phyloP scores from a whole-genome alignment of 306 rosid genomes.

The Citrullus amarus region DNA sequence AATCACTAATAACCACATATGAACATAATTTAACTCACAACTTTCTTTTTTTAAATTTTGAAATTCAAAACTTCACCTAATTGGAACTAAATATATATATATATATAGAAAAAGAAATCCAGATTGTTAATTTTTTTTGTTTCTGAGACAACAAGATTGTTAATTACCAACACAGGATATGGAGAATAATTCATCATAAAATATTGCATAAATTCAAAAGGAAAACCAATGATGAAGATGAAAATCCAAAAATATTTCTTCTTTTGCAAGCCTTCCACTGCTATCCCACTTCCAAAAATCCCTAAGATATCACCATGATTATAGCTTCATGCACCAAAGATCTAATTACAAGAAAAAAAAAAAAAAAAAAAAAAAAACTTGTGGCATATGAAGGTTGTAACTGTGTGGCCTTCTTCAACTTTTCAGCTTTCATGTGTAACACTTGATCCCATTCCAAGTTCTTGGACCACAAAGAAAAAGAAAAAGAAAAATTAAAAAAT shows the following conservation, averaged over 20 bases:
- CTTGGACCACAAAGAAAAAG: not conserved
- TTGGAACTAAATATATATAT: too few relatives aligned
- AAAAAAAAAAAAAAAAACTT: too few relatives aligned
- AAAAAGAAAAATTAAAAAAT: too few relatives aligned
- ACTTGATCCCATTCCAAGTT: not conserved
- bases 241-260: not conserved
- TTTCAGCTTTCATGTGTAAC: conserved; percentile 6
- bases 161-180: too few relatives aligned
- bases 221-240: not conserved
- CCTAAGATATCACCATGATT: not conserved
- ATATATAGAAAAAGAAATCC: too few relatives aligned
- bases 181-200: not conserved
- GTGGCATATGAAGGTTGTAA: not conserved
- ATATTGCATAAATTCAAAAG: not conserved
- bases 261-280: not conserved
- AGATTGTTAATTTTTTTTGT: too few relatives aligned
- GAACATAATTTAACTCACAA: too few relatives aligned
- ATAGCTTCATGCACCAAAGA: not conserved
- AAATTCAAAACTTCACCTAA: too few relatives aligned
- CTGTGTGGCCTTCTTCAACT: not conserved
- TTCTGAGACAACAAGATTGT: too few relatives aligned
- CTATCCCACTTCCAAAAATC: not conserved
- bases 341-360: not conserved
- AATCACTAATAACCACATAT: too few relatives aligned
- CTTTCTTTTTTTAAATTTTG: too few relatives aligned